phyloP scores from a whole-genome alignment of 1,284 basidiomycete genomes.

The Leccinum holopus region DNA sequence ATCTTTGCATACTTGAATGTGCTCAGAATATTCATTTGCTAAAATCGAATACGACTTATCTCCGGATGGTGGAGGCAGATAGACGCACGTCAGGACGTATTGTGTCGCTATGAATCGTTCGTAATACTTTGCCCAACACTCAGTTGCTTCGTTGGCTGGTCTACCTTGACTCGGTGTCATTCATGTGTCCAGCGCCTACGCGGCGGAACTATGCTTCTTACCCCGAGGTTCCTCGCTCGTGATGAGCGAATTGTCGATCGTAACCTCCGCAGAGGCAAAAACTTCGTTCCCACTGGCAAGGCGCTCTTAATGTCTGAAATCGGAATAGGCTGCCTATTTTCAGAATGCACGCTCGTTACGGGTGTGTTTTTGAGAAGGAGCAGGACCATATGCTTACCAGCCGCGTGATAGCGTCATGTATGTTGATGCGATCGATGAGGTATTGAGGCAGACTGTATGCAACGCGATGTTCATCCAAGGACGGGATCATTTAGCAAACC shows the following conservation, averaged over 20 bases:
- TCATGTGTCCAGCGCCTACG: not conserved
- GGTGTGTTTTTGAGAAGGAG: not conserved
- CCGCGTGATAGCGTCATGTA: conserved; percentile 29
- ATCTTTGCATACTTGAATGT: too few species aligned
- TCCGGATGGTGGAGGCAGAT: not conserved
- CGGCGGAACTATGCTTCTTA: conserved; percentile 1
- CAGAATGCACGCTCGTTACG: not conserved
- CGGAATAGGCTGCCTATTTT: conserved; percentile 24
- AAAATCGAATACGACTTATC: too few species aligned
- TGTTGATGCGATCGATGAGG: conserved; percentile 29
- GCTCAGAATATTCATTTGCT: too few species aligned
- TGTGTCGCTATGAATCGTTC: conserved; percentile 26
- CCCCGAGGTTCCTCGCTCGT: conserved; percentile 22
- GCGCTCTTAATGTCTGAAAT: conserved; percentile 29
- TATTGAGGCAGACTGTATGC: conserved; percentile 24
- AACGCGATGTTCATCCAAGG: conserved; percentile 8
- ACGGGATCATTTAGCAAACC: conserved; percentile 9
- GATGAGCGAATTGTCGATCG: conserved; percentile 24
- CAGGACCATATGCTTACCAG: conserved; percentile 18
- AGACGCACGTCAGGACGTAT: conserved; percentile 26
- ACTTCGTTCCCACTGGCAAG: conserved; percentile 23
- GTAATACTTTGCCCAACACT: conserved; percentile 21
- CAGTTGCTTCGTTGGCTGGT: conserved; percentile 19
- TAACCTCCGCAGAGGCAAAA: conserved; percentile 25
- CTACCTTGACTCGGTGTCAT: conserved; percentile 16